Percentiles rank a stretch among this genome's conserved stretches.
phyloP scores from a whole-genome alignment of 192 early-diverging fungal species.

The Dimargaris verticillata region DNA sequence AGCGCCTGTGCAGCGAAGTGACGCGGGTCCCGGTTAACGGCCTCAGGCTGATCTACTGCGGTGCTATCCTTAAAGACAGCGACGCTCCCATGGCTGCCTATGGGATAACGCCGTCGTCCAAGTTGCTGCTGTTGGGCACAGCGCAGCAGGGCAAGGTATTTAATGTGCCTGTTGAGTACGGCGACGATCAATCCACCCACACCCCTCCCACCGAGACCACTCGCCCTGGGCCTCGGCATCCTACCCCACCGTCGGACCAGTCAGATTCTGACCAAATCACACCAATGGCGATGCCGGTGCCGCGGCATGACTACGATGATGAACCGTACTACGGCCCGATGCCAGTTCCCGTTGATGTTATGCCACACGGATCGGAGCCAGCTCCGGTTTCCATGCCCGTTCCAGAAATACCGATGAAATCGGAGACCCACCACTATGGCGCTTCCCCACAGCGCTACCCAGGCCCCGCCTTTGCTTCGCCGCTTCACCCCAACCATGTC shows the following conservation, averaged over 20 bases:
- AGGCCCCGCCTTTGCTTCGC: no score
- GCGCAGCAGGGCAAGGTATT: neutral
- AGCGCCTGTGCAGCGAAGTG: conserved; percentile 50
- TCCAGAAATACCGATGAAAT: neutral
- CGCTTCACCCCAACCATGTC: no score
- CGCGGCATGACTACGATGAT: neutral
- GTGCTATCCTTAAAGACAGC: conserved; percentile 69
- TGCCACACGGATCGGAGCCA: neutral
- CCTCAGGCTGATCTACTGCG: conserved; percentile 55
- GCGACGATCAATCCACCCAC: neutral
- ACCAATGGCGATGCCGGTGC: neutral
- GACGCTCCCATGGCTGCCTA: conserved; percentile 45
- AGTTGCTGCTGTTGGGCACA: conserved; percentile 51
- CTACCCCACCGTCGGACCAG: no score
- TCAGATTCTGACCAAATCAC: neutral
- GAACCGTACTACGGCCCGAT: neutral
- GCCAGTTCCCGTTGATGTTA: conserved; percentile 4
- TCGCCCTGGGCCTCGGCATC: no score
- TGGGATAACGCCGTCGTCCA: conserved; percentile 55
- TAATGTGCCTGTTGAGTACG: neutral
- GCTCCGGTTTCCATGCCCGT: neutral
- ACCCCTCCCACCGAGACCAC: neutral
- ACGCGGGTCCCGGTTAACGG: conserved; percentile 61
- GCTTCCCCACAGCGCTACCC: no score
- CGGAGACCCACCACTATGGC: no score